These are phyloP conservation scores for Penicillium paxilli DNA, from an alignment of 495 filamentous ascomycete genomes.

Conservation along the genomic window DNA sequence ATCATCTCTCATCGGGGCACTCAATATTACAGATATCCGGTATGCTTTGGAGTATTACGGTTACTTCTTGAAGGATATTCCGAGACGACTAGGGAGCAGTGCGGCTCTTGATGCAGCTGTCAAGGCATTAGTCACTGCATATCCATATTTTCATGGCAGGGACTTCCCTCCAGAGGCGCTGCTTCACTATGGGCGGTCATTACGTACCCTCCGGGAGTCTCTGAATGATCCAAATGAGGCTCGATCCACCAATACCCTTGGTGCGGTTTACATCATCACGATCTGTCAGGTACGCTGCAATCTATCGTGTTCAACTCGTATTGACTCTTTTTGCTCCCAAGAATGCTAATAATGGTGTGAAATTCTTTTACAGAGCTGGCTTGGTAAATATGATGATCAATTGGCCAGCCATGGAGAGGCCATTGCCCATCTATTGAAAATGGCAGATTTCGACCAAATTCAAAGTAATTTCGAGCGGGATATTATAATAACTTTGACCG, in stretches of 20 bases:
- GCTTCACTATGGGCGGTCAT: conserved; percentile 26
- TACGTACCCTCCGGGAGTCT: conserved; percentile 28
- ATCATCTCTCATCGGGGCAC: conserved; percentile 20
- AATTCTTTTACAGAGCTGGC: conserved; percentile 23
- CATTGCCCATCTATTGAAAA: conserved; percentile 31
- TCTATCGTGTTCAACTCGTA: too few species aligned
- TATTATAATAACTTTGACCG: conserved; percentile 31
- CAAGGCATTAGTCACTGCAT: conserved; percentile 28
- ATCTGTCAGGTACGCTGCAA: conserved; percentile 38
- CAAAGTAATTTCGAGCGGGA: conserved; percentile 26
- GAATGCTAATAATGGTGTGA: neutral
- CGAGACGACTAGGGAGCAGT: conserved; percentile 34
- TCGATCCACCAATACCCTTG: conserved; percentile 34
- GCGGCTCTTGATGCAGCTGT: conserved; percentile 35
- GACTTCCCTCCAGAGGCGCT: conserved; percentile 18
- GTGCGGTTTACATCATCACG: conserved; percentile 40
- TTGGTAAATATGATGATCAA: conserved; percentile 18
- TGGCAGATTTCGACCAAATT: conserved; percentile 20
- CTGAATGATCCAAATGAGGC: conserved; percentile 35
- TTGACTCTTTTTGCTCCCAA: too few species aligned
- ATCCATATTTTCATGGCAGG: conserved; percentile 20
- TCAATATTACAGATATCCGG: conserved; percentile 33
- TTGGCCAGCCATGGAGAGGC: conserved; percentile 30
- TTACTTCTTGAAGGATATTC: conserved; percentile 31
- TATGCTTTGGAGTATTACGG: conserved; percentile 38